A percentile compares a stretch with the other conserved stretches of the same genome.
Conservation (phyloP, 2,329 filamentous ascomycete genomes). For the Fusarium gaditjirri region DNA sequence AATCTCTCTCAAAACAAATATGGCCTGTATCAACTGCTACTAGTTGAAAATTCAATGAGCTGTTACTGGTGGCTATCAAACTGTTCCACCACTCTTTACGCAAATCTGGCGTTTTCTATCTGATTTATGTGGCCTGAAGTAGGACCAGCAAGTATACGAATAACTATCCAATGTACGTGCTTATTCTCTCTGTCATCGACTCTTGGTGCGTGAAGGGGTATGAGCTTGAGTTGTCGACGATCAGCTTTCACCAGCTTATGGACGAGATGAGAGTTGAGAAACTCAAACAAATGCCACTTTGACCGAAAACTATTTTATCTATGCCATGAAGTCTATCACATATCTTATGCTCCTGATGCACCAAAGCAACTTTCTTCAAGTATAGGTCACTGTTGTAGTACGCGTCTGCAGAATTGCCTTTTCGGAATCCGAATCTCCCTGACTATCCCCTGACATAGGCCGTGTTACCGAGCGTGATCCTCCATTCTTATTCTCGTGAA, state of each 20-base stretch:
- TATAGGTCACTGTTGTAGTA: constrained; percentile 6
- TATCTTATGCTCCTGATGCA: background rate
- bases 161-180: no score
- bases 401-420: constrained; percentile 23
- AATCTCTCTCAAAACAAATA: accelerated
- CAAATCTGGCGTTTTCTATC: background rate
- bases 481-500: background rate
- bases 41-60: background rate
- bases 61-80: background rate
- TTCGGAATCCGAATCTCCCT: constrained; percentile 15
- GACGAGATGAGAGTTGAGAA: background rate
- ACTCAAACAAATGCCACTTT: background rate
- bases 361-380: background rate
- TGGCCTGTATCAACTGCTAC: no score
- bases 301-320: background rate
- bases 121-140: no score
- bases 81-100: no score
- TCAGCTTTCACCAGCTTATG: no score
- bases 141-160: no score
- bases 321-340: background rate
- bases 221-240: no score
- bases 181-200: no score
- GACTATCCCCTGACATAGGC: constrained; percentile 1
- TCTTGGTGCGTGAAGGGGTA: no score
- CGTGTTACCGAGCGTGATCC: background rate